Evolutionary conservation across 805 yeast species (phyloP), one percentile per base, ranked within the genome.

Genomic region (Saturnispora kantuleensis): DNA sequence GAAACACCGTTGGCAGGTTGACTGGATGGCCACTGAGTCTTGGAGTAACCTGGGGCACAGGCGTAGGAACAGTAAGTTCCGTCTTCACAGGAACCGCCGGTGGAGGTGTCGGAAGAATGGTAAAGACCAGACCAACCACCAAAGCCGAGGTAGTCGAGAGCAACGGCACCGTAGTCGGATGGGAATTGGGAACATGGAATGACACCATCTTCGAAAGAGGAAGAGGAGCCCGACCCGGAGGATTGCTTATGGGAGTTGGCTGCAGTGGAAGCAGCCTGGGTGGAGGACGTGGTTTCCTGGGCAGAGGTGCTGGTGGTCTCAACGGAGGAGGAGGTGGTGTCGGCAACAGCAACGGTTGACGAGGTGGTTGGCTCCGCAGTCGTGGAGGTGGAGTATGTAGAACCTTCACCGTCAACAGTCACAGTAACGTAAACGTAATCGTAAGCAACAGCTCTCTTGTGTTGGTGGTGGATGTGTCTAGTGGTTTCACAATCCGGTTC

Each of bases 31-130:
- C 95, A 90, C 73, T 90, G 98, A 46, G 97, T 87, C 79, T 90
- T 90, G 59, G 97, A 86, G 96, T 87, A 86, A 76, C 97, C 98
- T 36, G 96, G 79, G 72, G 88, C 94, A 73, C 98, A 90, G 48
- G 97, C 95, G 68, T 90, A 90, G 48, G 97, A 90, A 71, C 98
- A 90, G 79, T 85, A 87, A 58, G 77, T 77, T 47, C 97, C 97
- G 55, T 89, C 96, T 51, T 70, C 64, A 74, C 98, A 90, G 39
- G 74, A 58, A 45, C 74, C 73, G 49, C 77, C 74, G 39, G 77
- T 60, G 47, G 69, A 59, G 49, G 75, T 66, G 42, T 60, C 63
- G 39, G 34, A 31, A 10, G 47, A 47, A 48, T 61, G 56, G 68
- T 79, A 77, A 59, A 86, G 72, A 57, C 90, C 87, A 40, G 90